These are phyloP conservation scores for Yamadazyma kitorensis DNA, from an alignment of 805 yeast species.

Conservation along the genomic window DNA sequence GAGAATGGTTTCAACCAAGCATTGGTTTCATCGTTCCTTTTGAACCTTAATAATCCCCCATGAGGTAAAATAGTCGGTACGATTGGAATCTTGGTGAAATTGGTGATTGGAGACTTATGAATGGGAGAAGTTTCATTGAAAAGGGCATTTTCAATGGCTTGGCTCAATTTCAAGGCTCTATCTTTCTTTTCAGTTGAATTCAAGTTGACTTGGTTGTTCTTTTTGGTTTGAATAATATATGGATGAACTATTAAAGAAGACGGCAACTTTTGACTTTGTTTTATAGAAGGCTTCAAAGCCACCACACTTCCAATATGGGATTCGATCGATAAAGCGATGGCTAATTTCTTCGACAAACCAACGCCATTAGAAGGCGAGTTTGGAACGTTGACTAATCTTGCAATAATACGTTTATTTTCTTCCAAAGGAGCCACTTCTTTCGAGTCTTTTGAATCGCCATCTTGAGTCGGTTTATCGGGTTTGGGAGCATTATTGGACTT, in stretches of 20 bases:
- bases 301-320: conserved; percentile 51
- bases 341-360: conserved; percentile 52
- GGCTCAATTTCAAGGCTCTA: conserved; percentile 15
- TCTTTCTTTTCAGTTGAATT: conserved; percentile 29
- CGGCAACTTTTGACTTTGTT: conserved; percentile 35
- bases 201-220: conserved; percentile 25
- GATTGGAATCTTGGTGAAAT: conserved; percentile 50
- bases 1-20: conserved; percentile 40
- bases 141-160: conserved; percentile 18
- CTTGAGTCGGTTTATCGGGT: conserved; percentile 7
- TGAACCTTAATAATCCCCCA: conserved; percentile 61
- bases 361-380: conserved; percentile 33
- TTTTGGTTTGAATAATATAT: conserved; percentile 43
- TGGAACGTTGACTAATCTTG: conserved; percentile 44
- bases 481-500: conserved; percentile 17
- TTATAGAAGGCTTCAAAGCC: conserved; percentile 46
- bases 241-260: conserved; percentile 52
- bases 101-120: conserved; percentile 43
- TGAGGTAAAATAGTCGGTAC: conserved; percentile 46
- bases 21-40: conserved; percentile 38
- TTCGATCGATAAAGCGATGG: conserved; percentile 55
- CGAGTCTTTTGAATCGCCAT: conserved; percentile 4
- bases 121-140: conserved; percentile 17
- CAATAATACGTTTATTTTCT: conserved; percentile 47
- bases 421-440: conserved; percentile 14